Base-by-base conservation (phyloP, 257 asterid species). In the Przewalskia tangutica region DNA sequence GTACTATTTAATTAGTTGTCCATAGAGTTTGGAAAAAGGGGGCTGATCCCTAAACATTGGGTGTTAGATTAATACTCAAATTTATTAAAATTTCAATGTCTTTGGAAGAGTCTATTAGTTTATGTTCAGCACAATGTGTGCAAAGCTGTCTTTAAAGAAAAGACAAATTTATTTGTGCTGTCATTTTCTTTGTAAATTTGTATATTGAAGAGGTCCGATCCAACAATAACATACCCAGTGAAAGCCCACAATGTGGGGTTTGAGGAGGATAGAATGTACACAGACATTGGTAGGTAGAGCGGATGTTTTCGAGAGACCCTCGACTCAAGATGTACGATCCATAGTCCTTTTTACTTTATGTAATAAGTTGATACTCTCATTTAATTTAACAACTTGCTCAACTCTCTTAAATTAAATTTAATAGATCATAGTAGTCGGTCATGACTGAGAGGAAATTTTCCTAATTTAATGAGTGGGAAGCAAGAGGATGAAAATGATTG, bases 151-250 rank as follows among this genome's bases (percentile, higher is more conserved):
- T 58, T 78, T 36, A 14, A 14, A 12, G 48, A 10, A 58, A 78
- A 58, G 40, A 58, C 82, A 78, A 78, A 58, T 46, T 78, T 17
- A 38, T 58, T 17, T 78, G 82, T 78, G 82, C 82, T 78, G 71
- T 78, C 82, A 78, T 46, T 78, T 46, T 58, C 82, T 46, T 8
- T 77, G 5, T 8, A 36, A 36, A 20, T 38, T 14, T 18, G 11
- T 78, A 18, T 44, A 42, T 71, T 46, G 12, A 20, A 71, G 78
- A 71, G 40, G 3, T 46, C 42, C 78, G 6, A 71, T 46, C 42
- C n/a, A 46, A n/a, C n/a, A n/a, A n/a, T n/a, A n/a, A n/a, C n/a
- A n/a, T n/a, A n/a, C n/a, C n/a, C n/a, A n/a, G n/a, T n/a, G n/a
- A n/a, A n/a, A n/a, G n/a, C n/a, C n/a, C n/a, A n/a, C n/a, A n/a